phyloP scores from a whole-genome alignment of 23 red algal species.

The Gracilaria domingensis region DNA sequence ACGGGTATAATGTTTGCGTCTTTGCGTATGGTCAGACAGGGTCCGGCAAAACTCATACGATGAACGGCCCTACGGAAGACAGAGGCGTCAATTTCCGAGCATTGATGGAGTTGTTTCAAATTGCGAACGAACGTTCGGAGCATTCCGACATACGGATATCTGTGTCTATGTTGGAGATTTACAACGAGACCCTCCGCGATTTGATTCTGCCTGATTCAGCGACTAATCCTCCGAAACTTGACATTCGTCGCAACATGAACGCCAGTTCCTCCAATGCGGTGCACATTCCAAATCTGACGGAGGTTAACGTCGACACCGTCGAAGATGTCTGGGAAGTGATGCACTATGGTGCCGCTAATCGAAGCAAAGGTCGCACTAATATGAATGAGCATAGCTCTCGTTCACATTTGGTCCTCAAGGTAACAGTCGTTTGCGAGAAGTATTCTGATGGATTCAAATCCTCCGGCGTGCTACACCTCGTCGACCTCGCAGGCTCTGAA shows the following conservation, averaged over 20 bases:
- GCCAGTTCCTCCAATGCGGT: constrained; percentile 57
- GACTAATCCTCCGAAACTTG: constrained; percentile 70
- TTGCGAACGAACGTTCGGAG: constrained; percentile 77
- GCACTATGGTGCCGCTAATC: constrained; percentile 66
- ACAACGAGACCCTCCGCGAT: constrained; percentile 96
- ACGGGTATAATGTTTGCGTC: constrained; percentile 99
- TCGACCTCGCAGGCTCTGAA: constrained; percentile 97
- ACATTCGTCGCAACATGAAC: constrained; percentile 63
- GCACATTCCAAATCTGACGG: constrained; percentile 84
- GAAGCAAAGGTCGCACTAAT: constrained; percentile 76
- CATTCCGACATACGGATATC: constrained; percentile 69
- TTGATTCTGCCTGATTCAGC: constrained; percentile 64
- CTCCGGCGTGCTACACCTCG: constrained; percentile 86
- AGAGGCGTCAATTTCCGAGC: constrained; percentile 93
- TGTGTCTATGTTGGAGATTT: constrained; percentile 95
- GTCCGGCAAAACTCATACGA: constrained; percentile 97
- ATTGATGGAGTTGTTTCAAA: constrained; percentile 87
- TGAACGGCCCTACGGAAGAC: constrained; percentile 75
- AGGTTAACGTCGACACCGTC: constrained; percentile 71
- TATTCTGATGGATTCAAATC: constrained; percentile 66
- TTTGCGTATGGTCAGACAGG: constrained; percentile 99
- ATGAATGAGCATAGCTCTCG: constrained; percentile 96
- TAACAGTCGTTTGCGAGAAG: constrained; percentile 75
- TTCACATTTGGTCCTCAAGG: constrained; percentile 90
- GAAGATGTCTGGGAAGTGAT: constrained; percentile 92